Evolutionary conservation across 495 filamentous ascomycete genomes (phyloP), one percentile per base, ranked within the genome.

Genomic region (Durotheca rogersii): DNA sequence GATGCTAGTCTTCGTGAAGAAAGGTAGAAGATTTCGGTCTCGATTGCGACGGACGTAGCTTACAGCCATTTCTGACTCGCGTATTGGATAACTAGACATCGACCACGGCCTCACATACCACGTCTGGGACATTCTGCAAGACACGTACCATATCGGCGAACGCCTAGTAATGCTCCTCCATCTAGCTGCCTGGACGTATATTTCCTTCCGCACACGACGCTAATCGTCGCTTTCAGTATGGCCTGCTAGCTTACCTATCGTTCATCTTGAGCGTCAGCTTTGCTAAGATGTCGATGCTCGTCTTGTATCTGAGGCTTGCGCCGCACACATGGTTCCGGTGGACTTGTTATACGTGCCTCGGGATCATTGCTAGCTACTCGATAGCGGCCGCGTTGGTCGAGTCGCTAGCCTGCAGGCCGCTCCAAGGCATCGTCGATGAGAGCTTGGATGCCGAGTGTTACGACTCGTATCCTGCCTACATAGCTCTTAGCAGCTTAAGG

Each of bases 41-140:
- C 36, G 20, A 3, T 21, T 33, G 11, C 5, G 41, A 14, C 21
- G 21, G 27, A 27, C 12, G 7, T 14, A 4, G 1, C 31, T 11
- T 23, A 4, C 23, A 6, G 17, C 17, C 19, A 30, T 39, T 20
- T 39, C 34, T 49, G 17, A 34, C 9, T 27, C 14, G 14, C 4
- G 15, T 31, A 36, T 25, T 6, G n/a, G 15, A 15, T 2, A 14
- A 23, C 39, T 45, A 55, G 51, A 55, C 20, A 55, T 55, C 36
- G 51, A 55, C 19, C 51, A 55, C 17, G 51, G 51, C 44, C 51
- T 55, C 25, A 55, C 51, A 27, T 55, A 55, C 18, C 51, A 55
- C 38, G 51, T 55, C 37, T 55, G 51, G 51, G 51, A 55, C 40
- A 55, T 55, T 15, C 39, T 37, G 37, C 51, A 55, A 12, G 51